Conservation (phyloP, 441 rosid species). For the Biscutella auriculata region DNA sequence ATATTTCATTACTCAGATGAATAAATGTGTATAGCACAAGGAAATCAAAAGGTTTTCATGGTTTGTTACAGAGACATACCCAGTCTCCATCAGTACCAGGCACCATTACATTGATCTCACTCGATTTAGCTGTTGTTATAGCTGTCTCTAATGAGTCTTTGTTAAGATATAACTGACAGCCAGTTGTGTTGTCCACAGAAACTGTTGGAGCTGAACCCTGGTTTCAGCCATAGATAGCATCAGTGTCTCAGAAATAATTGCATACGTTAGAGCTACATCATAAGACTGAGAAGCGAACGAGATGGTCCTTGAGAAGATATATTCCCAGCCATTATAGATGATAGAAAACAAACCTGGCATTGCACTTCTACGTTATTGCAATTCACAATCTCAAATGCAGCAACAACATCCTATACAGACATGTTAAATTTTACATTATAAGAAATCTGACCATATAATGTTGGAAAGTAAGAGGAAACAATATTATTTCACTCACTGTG, state of each 20-base stretch:
- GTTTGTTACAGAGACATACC: slow-evolving; percentile 37
- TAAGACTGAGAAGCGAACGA: not conserved
- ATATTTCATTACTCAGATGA: not conserved
- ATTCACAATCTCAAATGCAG: slow-evolving; percentile 92
- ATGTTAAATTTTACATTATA: not conserved
- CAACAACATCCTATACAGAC: slow-evolving; percentile 74
- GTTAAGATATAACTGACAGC: slow-evolving; percentile 83
- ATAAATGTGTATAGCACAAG: not conserved
- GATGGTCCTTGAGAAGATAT: not conserved
- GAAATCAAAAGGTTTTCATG: not conserved
- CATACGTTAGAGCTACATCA: not conserved
- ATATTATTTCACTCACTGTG: slow-evolving; percentile 36
- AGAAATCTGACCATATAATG: not conserved
- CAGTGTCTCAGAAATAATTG: not conserved
- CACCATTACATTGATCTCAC: slow-evolving; percentile 82
- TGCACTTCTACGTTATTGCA: slow-evolving; percentile 89
- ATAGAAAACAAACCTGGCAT: slow-evolving; percentile 59
- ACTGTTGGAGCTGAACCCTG: slow-evolving; percentile 95
- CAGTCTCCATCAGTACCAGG: slow-evolving; percentile 72
- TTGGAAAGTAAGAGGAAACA: not conserved
- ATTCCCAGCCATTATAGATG: not conserved
- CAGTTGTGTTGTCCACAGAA: slow-evolving; percentile 83
- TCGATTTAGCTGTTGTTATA: slow-evolving; percentile 87
- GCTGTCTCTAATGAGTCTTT: slow-evolving; percentile 64
- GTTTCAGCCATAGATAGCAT: slow-evolving; percentile 15